Conservation (phyloP, 495 filamentous ascomycete species). For the Penicillium odoratum region DNA sequence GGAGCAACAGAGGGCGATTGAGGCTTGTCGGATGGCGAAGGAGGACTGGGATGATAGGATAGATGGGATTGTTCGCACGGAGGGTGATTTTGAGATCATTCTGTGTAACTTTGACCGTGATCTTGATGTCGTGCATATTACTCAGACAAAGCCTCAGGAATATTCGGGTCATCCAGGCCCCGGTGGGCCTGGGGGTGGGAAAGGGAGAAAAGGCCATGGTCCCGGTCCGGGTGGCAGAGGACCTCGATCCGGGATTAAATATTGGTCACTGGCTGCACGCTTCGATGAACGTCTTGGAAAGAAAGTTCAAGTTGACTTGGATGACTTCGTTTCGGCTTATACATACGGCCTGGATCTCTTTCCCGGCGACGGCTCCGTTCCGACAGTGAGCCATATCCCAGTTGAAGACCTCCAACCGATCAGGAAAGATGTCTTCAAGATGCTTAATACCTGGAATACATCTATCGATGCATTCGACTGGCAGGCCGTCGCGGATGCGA, state of each 20-base stretch:
- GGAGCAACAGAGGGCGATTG: constrained; percentile 48
- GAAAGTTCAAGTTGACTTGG: constrained; percentile 57
- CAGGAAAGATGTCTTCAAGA: constrained; percentile 37
- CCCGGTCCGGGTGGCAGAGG: neutral
- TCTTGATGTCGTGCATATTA: constrained; percentile 32
- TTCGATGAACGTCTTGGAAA: constrained; percentile 58
- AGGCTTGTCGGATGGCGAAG: constrained; percentile 50
- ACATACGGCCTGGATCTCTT: constrained; percentile 56
- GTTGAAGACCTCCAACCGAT: constrained; percentile 40
- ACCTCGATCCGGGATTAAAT: constrained; percentile 1
- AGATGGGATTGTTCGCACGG: constrained; percentile 66
- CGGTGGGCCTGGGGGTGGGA: constrained; percentile 3
- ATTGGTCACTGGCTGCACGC: constrained; percentile 44
- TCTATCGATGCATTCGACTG: constrained; percentile 45
- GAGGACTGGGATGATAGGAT: constrained; percentile 50
- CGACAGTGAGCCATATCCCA: constrained; percentile 44
- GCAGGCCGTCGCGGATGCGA: constrained; percentile 62
- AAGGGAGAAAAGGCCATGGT: neutral
- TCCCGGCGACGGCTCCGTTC: constrained; percentile 32
- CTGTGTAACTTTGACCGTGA: constrained; percentile 59
- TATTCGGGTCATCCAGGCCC: constrained; percentile 8
- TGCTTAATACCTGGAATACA: constrained; percentile 34
- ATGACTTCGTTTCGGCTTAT: constrained; percentile 60
- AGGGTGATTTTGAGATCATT: constrained; percentile 69
- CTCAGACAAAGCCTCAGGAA: constrained; percentile 26